Base-by-base conservation (phyloP, 345 rosid species). In the Noccaea bulbosa region DNA sequence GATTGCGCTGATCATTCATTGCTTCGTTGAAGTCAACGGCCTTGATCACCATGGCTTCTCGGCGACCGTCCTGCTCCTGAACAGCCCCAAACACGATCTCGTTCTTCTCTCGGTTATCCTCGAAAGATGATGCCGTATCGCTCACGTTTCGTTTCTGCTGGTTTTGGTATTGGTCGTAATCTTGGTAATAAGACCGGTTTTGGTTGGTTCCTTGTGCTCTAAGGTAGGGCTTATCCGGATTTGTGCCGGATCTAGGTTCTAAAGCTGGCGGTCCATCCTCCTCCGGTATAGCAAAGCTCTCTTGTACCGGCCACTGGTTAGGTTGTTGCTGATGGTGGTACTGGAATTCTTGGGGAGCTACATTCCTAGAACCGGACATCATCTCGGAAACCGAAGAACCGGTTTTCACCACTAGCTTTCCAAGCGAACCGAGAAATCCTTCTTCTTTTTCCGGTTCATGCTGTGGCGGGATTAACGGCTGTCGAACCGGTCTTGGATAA, bases 81-180 rank as follows among this genome's bases (percentile, higher is more conserved):
- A 91, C 93, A 24, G 97, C 93, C 30, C 99, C 93, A 15, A 91
- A 94, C 38, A 94, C 97, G 2, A 94, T 84, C 85, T 94, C 97
- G 8, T 83, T 91, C 22, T 88, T 85, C 81, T 94, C 91, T 43
- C 67, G 20, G 83, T 83, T 82, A 45, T 85, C 85, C 78, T 91
- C 93, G n/a, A 83, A 84, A 68, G 81, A 82, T 11, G 81, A 82
- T 11, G 96, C 82, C 53, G 81, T 68, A 1, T 89, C 84, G 44
- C 78, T 73, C 7, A 74, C 78, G 11, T 74, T 80, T 58, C 78
- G 84, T 32, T 77, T 82, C 48, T 70, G 80, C 14, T 77, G 80
- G 72, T 12, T 55, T 40, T 84, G 86, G 22, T 76, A 79, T 9
- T 68, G 90, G 57, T 75, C 81, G 72, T 85, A 66, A 2, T 82